Evolutionary conservation across 1,139 yeast species (phyloP).

Genomic region (Citeromyces siamensis): DNA sequence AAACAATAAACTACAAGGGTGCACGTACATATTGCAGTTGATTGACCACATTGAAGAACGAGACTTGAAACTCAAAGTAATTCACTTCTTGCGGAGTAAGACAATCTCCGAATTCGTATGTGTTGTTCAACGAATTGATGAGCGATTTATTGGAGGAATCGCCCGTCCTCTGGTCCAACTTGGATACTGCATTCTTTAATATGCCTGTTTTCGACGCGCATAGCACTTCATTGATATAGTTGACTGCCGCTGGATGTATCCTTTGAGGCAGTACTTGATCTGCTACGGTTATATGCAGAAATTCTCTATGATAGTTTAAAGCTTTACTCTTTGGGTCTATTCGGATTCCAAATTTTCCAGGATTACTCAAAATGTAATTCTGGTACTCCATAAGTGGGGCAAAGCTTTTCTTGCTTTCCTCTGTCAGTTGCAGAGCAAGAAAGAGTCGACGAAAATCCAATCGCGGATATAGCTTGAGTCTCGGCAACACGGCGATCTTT

Average conservation of each 20-base stretch:
- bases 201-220: background rate
- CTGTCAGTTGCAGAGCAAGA: background rate
- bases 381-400: background rate
- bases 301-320: background rate
- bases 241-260: background rate
- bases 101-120: background rate
- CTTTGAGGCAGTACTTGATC: background rate
- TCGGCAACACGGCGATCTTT: background rate
- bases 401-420: background rate
- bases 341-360: background rate
- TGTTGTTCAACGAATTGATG: background rate
- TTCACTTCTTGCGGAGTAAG: background rate
- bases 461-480: background rate
- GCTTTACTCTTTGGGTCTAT: background rate
- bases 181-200: background rate
- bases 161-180: background rate
- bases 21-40: slow-evolving; percentile 1
- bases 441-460: background rate
- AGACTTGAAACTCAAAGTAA: background rate
- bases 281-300: background rate
- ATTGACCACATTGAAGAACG: background rate
- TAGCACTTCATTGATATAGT: background rate
- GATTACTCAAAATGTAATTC: background rate
- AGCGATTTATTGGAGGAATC: background rate
- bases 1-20: slow-evolving; percentile 1